These are phyloP conservation scores for Schizosaccharomyces lindneri DNA, from an alignment of 805 yeast species.

Conservation along the genomic window DNA sequence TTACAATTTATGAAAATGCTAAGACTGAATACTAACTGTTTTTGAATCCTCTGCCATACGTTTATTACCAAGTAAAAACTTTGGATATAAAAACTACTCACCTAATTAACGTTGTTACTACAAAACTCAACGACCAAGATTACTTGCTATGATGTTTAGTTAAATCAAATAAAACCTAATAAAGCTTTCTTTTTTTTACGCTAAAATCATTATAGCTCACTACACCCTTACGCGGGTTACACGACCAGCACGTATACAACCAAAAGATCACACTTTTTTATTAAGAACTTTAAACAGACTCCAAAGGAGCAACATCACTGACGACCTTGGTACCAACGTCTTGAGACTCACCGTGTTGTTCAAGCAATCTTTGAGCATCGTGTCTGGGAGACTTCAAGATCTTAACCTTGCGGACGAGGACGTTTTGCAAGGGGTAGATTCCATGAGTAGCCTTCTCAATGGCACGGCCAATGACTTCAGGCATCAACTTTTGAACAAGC, in stretches of 20 bases:
- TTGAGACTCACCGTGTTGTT: slow-evolving; percentile 95
- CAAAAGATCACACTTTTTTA: neutral
- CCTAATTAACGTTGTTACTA: too few relatives aligned
- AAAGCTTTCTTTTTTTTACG: too few relatives aligned
- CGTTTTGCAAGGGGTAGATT: slow-evolving; percentile 94
- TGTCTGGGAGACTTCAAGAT: slow-evolving; percentile 95
- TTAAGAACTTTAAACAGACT: slow-evolving; percentile 1
- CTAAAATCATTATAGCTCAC: too few relatives aligned
- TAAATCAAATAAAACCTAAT: too few relatives aligned
- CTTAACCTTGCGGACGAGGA: slow-evolving; percentile 96
- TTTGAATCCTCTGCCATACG: too few relatives aligned
- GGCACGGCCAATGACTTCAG: slow-evolving; percentile 96
- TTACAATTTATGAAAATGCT: too few relatives aligned
- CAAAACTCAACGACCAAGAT: too few relatives aligned
- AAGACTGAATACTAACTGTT: too few relatives aligned
- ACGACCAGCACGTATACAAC: neutral
- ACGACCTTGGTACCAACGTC: slow-evolving; percentile 94
- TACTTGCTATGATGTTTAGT: too few relatives aligned
- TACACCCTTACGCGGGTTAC: too few relatives aligned
- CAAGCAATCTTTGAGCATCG: slow-evolving; percentile 85
- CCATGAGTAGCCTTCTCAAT: slow-evolving; percentile 87
- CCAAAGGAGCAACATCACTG: slow-evolving; percentile 12
- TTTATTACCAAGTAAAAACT: too few relatives aligned
- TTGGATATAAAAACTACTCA: too few relatives aligned
- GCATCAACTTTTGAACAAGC: slow-evolving; percentile 88